Evolutionary conservation across 2,329 filamentous ascomycete genomes (phyloP).

Genomic region (Talaromyces atroroseus): DNA sequence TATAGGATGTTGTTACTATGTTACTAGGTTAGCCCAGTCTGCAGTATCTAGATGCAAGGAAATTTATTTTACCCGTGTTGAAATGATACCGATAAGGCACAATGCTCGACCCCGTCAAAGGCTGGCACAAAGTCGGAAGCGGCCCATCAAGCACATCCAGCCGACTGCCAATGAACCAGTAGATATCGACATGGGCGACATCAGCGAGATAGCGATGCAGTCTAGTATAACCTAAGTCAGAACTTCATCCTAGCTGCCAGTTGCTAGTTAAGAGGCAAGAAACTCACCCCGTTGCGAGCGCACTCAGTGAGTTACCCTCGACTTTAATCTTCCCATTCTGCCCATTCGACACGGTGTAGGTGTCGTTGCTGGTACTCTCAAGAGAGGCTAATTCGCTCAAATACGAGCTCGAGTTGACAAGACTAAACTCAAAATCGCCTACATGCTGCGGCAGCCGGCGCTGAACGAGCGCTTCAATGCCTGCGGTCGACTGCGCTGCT

Average conservation of each 20-base stretch:
- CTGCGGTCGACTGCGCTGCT: background rate
- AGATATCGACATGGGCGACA: constrained; percentile 41
- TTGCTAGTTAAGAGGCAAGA: background rate
- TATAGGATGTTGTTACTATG: constrained; percentile 49
- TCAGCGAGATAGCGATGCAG: constrained; percentile 40
- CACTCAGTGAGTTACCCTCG: constrained; percentile 30
- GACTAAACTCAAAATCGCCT: background rate
- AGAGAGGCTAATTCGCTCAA: too few species aligned
- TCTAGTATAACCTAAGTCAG: constrained; percentile 17
- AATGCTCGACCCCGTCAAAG: constrained; percentile 37
- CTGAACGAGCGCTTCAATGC: background rate
- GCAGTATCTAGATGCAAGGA: too few species aligned
- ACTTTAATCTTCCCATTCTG: constrained; percentile 26
- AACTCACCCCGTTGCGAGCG: constrained; percentile 29
- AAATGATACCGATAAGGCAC: constrained; percentile 48
- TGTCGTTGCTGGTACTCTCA: constrained; percentile 15
- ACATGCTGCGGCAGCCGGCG: background rate
- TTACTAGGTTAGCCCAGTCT: background rate
- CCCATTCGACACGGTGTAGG: constrained; percentile 18
- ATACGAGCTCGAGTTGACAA: background rate
- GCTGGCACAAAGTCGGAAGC: constrained; percentile 26
- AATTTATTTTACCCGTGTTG: constrained; percentile 38
- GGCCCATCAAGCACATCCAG: constrained; percentile 28
- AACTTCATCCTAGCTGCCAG: background rate
- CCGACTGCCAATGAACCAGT: constrained; percentile 44